phyloP scores from a whole-genome alignment of 352 stramenopile genomes.

The Globisporangium canariense region DNA sequence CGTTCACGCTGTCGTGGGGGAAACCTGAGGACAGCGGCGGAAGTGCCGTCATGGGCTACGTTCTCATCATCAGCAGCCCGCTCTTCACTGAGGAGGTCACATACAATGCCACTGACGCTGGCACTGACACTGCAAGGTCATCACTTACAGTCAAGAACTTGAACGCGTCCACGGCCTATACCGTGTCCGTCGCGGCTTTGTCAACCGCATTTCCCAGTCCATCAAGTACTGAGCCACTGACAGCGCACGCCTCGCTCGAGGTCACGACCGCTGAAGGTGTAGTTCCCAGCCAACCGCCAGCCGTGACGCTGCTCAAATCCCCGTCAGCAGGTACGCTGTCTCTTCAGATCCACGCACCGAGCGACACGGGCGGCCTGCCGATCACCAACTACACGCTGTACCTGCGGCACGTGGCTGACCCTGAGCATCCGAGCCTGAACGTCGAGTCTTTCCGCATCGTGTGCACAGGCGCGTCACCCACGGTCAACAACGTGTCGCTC shows the following conservation, averaged over 20 bases:
- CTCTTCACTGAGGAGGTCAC: background rate
- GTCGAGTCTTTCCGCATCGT: slow-evolving; percentile 7
- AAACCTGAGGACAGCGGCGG: slow-evolving; percentile 37
- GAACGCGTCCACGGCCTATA: slow-evolving; percentile 34
- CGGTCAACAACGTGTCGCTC: background rate
- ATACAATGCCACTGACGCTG: background rate
- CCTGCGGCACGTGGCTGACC: slow-evolving; percentile 14
- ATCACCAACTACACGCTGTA: slow-evolving; percentile 37
- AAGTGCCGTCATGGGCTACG: slow-evolving; percentile 23
- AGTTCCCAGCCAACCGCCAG: slow-evolving; percentile 16
- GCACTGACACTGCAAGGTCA: background rate
- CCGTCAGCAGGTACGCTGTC: slow-evolving; percentile 32
- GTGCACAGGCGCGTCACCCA: slow-evolving; percentile 4
- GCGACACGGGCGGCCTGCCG: slow-evolving; percentile 32
- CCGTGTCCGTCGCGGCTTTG: slow-evolving; percentile 23
- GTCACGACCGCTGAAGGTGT: slow-evolving; percentile 22
- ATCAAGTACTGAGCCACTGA: background rate
- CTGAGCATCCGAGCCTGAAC: background rate
- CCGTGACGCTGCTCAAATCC: slow-evolving; percentile 20
- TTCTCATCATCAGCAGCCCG: slow-evolving; percentile 13
- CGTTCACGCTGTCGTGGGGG: slow-evolving; percentile 33
- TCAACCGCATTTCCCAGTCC: slow-evolving; percentile 23
- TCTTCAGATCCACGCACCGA: slow-evolving; percentile 27
- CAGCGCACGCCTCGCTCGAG: slow-evolving; percentile 12
- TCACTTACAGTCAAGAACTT: slow-evolving; percentile 24